Evolutionary conservation across 768 basidiomycete genomes (phyloP).

Genomic region (Phlebiopsis gigantea): DNA sequence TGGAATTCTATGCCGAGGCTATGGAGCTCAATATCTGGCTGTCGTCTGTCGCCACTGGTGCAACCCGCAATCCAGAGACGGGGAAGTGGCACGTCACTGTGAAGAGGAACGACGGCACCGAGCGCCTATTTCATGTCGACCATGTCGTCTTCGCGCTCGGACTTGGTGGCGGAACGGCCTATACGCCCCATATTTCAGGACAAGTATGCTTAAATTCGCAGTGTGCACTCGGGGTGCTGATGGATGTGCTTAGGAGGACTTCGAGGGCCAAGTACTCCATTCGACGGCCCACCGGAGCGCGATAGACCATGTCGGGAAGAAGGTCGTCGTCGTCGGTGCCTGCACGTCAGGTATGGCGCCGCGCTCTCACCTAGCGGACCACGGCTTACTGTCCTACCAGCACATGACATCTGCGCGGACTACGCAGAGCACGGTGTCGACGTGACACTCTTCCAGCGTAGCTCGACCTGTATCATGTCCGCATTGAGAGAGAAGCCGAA

Average conservation of each 20-base stretch:
- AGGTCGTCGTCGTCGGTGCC: slow-evolving; percentile 62
- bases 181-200: neutral
- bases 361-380: neutral
- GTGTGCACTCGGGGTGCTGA: neutral
- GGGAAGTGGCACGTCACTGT: slow-evolving; percentile 4
- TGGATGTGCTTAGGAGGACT: slow-evolving; percentile 37
- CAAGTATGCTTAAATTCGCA: neutral
- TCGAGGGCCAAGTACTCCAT: slow-evolving; percentile 59
- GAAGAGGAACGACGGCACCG: neutral
- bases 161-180: neutral
- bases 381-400: no score
- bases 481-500: slow-evolving; percentile 29
- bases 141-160: slow-evolving; percentile 6
- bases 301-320: slow-evolving; percentile 55
- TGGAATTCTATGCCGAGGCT: slow-evolving; percentile 23
- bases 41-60: slow-evolving; percentile 3
- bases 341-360: slow-evolving; percentile 38
- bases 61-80: neutral
- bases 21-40: slow-evolving; percentile 31
- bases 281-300: slow-evolving; percentile 49
- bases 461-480: slow-evolving; percentile 1
- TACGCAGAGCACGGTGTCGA: slow-evolving; percentile 37
- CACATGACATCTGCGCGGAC: slow-evolving; percentile 47
- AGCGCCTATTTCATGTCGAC: slow-evolving; percentile 2
- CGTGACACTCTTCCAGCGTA: slow-evolving; percentile 6